Evolutionary conservation across 495 filamentous ascomycete species (phyloP), one percentile per base, ranked within the genome.

Genomic region (Mytilinidion resinicola): DNA sequence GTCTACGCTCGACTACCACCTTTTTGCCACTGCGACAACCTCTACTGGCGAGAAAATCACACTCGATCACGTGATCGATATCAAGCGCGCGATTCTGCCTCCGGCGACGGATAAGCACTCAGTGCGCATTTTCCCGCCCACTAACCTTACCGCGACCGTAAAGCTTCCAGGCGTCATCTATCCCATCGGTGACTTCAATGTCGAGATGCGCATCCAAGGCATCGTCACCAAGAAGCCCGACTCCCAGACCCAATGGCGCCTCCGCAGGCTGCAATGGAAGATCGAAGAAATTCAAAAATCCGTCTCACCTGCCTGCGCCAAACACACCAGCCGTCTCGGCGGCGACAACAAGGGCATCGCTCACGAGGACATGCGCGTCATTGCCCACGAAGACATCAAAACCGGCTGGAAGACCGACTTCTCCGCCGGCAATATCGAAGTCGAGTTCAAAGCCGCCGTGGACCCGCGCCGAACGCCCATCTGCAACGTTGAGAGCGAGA

Each of bases 321-420:
- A 87, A 62, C 93, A 97, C 72, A 70, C 78, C 21, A 79, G 83
- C 64, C 90, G 88, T 71, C 73, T 89, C 30, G 85, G 85, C 36
- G 83, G 83, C 34, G 79, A 82, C 39, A 76, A 77, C 51, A 97
- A 95, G 70, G 90, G 91, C 36, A 72, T 90, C 20, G 72, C 85
- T 46, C 89, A 96, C 54, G 80, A 88, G 39, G 87, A 96, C 57
- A 80, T 80, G 5, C 84, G 87, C 35, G 81, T 84, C 55, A 82
- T 97, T 61, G 89, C 83, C 25, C 76, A 77, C 56, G 85, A 84
- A 3, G 89, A 92, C 63, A 69, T 92, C 63, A 89, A 88, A 73
- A 77, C 66, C 4, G 92, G 92, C n/a, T 99, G 93, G 93, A 99
- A 99, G 73, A 84, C 85, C n/a, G 91, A 96, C 71, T 97, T 73